Conservation (phyloP, 2,329 filamentous ascomycete genomes). For the Fusarium guadeloupense region DNA sequence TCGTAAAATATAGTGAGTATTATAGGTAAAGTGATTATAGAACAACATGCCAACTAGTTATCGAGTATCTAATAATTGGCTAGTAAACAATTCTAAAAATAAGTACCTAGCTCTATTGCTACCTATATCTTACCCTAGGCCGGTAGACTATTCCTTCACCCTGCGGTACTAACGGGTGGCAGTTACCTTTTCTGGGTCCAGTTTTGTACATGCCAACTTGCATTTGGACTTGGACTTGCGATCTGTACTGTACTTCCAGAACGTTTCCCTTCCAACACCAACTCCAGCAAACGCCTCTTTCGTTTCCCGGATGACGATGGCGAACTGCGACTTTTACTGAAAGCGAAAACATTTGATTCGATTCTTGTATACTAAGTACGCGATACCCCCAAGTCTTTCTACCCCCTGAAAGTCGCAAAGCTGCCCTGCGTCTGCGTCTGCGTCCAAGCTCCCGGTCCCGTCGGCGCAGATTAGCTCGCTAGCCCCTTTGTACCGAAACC, state of each 20-base stretch:
- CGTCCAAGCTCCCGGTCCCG: constrained; percentile 35
- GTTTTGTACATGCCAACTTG: constrained; percentile 45
- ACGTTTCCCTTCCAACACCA: constrained; percentile 37
- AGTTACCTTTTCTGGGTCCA: constrained; percentile 32
- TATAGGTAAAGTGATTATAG: neutral
- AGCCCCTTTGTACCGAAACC: constrained; percentile 38
- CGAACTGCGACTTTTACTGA: constrained; percentile 26
- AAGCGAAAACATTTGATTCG: constrained; percentile 26
- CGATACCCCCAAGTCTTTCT: neutral
- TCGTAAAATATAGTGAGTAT: neutral
- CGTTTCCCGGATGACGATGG: constrained; percentile 34
- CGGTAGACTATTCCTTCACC: constrained; percentile 12
- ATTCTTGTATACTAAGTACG: constrained; percentile 43
- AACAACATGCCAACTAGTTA: too few relatives aligned
- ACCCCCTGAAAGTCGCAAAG: constrained; percentile 38
- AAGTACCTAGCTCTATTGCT: too few relatives aligned
- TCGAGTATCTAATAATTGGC: too few relatives aligned
- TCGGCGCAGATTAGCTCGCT: constrained; percentile 35
- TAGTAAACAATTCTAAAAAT: too few relatives aligned
- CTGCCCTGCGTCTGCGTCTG: too few relatives aligned
- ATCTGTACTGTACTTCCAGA: constrained; percentile 42
- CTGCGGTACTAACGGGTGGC: constrained; percentile 18
- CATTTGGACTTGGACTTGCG: constrained; percentile 35
- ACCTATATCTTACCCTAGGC: neutral
- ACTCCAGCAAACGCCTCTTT: constrained; percentile 29